phyloP scores from a whole-genome alignment of 2,329 filamentous ascomycete species.

The Fusarium luffae region DNA sequence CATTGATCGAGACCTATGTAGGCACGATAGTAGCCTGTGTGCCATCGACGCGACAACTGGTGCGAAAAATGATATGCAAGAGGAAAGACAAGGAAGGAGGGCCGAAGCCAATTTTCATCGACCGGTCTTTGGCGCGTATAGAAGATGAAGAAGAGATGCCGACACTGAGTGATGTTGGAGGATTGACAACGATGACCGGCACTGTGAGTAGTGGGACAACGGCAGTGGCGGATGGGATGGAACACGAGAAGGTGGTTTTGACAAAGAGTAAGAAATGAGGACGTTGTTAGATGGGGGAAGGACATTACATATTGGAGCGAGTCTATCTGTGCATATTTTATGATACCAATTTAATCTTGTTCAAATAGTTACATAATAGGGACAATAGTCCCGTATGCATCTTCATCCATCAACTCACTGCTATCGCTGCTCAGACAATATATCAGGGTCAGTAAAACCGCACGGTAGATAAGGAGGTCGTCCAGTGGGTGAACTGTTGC shows the following conservation, averaged over 20 bases:
- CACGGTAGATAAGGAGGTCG: no score
- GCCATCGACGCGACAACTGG: neutral
- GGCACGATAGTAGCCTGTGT: neutral
- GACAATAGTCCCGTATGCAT: no score
- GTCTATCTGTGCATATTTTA: no score
- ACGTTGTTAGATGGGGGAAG: neutral
- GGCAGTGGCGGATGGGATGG: neutral
- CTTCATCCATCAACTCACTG: no score
- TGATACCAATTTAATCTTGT: no score
- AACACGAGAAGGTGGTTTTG: neutral
- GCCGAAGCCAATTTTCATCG: neutral
- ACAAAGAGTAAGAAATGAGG: neutral
- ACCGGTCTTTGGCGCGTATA: neutral
- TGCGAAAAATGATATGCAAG: rapidly evolving
- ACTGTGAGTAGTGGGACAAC: neutral
- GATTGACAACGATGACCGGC: neutral
- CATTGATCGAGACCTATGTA: neutral
- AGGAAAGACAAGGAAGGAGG: rapidly evolving
- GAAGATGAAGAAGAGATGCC: neutral
- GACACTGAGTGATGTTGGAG: neutral
- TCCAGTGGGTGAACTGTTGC: no score
- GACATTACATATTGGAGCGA: neutral
- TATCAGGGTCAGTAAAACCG: no score
- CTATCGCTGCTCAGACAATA: no score
- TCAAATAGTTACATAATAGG: no score